Evolutionary conservation across 352 stramenopile genomes (phyloP).

Genomic region (Phytophthora vignae): DNA sequence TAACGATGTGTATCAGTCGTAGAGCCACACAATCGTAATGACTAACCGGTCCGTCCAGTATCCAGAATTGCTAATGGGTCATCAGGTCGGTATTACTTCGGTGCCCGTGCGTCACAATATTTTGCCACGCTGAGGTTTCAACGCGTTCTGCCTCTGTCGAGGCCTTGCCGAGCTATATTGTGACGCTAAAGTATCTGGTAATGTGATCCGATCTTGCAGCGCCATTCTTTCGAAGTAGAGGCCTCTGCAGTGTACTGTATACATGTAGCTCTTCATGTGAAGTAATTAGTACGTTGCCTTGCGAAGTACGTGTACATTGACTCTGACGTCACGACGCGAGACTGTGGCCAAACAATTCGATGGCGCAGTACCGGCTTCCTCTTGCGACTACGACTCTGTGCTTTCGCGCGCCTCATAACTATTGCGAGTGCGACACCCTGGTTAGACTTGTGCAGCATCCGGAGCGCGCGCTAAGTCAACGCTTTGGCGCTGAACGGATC

Average conservation of each 20-base stretch:
- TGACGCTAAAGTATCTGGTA: too few species aligned
- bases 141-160: neutral
- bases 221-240: too few species aligned
- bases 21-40: neutral
- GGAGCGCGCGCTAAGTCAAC: constrained; percentile 23
- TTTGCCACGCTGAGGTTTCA: neutral
- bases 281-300: neutral
- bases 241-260: too few species aligned
- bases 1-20: neutral
- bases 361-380: constrained; percentile 19
- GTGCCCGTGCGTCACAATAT: neutral
- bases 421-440: constrained; percentile 5
- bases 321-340: neutral
- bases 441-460: constrained; percentile 14
- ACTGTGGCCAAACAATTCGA: neutral
- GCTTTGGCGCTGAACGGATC: constrained; percentile 10
- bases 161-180: too few species aligned
- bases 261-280: too few species aligned
- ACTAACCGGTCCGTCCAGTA: neutral
- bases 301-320: neutral
- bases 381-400: constrained; percentile 10
- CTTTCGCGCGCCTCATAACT: neutral
- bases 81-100: neutral
- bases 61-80: neutral
- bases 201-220: too few species aligned